Conservation (phyloP, 140 eudicot genomes). For the Senecio squalidus region DNA sequence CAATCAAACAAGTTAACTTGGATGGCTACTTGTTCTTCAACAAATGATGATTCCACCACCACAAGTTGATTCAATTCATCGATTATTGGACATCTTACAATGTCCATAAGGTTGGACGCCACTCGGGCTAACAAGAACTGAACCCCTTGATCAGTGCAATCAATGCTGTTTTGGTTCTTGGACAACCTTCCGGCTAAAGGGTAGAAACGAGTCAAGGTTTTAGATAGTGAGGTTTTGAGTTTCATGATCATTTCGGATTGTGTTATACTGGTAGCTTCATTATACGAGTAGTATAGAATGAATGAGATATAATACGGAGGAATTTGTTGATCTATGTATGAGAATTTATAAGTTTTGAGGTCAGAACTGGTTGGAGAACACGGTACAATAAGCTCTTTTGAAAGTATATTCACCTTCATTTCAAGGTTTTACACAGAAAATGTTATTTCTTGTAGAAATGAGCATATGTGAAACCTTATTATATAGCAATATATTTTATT, state of each 20-base stretch:
- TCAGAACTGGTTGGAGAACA: constrained; percentile 32
- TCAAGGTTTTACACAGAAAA: not conserved
- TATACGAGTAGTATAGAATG: constrained; percentile 25
- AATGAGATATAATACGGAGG: constrained; percentile 29
- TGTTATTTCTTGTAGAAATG: no score
- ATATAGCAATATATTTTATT: no score
- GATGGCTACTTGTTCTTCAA: constrained; percentile 36
- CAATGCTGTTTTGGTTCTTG: constrained; percentile 13
- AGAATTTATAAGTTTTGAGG: constrained; percentile 28
- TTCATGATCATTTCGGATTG: constrained; percentile 18
- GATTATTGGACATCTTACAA: constrained; percentile 14
- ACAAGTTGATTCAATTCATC: constrained; percentile 23
- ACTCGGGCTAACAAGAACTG: constrained; percentile 27
- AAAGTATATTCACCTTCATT: constrained; percentile 31
- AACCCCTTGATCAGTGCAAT: constrained; percentile 38
- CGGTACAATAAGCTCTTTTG: constrained; percentile 34
- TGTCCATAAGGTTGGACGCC: constrained; percentile 10
- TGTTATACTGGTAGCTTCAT: constrained; percentile 13
- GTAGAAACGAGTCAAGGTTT: constrained; percentile 31
- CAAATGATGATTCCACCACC: constrained; percentile 7
- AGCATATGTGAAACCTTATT: no score
- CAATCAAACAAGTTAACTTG: constrained; percentile 41
- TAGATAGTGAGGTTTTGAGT: constrained; percentile 33
- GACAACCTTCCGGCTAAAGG: constrained; percentile 43
- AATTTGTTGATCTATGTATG: constrained; percentile 27